Evolutionary conservation across 2,329 filamentous ascomycete species (phyloP).

Genomic region (Pyrenophora seminiperda): DNA sequence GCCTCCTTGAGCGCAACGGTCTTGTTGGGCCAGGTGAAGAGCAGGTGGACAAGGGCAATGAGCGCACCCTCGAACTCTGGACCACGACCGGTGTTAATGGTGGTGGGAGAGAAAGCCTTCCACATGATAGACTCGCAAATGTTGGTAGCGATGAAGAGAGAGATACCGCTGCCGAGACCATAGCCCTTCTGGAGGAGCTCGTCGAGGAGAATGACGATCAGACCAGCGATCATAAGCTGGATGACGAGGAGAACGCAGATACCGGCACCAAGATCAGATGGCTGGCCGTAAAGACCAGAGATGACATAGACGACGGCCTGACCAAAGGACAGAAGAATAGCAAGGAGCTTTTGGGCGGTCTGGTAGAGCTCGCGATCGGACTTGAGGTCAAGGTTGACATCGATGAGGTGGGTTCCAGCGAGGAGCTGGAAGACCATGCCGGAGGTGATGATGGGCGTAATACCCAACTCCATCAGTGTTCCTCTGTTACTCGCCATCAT

Average conservation of each 20-base stretch:
- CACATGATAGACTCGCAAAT: constrained; percentile 99
- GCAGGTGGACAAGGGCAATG: constrained; percentile 95
- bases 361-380: constrained; percentile 99
- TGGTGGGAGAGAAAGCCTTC: constrained; percentile 99
- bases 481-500: constrained; percentile 99
- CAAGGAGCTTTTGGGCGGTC: constrained; percentile 90
- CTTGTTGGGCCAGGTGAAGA: constrained; percentile 99
- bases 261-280: constrained; percentile 93
- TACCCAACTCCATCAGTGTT: constrained; percentile 92
- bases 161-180: constrained; percentile 97
- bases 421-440: constrained; percentile 99
- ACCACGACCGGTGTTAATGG: constrained; percentile 98
- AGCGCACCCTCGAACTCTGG: constrained; percentile 99
- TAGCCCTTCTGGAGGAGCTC: constrained; percentile 99
- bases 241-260: constrained; percentile 98
- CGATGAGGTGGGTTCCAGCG: constrained; percentile 98
- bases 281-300: constrained; percentile 90
- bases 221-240: constrained; percentile 93
- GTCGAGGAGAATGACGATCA: constrained; percentile 98
- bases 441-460: constrained; percentile 98
- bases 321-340: constrained; percentile 95
- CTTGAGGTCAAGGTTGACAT: constrained; percentile 99
- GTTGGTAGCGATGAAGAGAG: constrained; percentile 99
- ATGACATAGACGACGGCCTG: constrained; percentile 98
- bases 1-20: constrained; percentile 96